phyloP scores from a whole-genome alignment of 164 flowering plant species.

The Magnolia kwangsiensis region DNA sequence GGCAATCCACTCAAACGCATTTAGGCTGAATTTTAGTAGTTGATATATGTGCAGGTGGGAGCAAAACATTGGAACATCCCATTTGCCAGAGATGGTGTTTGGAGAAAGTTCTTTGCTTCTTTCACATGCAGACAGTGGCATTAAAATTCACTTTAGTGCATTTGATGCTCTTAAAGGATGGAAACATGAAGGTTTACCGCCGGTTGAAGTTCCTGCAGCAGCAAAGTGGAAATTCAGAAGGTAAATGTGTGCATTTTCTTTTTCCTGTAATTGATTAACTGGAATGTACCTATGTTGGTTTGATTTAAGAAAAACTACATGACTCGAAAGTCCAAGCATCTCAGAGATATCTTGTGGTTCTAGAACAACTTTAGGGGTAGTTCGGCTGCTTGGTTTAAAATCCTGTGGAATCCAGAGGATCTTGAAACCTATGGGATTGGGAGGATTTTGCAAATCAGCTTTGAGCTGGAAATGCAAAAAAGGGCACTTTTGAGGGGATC shows the following conservation, averaged over 20 bases:
- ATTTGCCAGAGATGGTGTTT: slow-evolving; percentile 96
- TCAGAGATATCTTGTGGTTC: neutral
- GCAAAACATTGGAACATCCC: slow-evolving; percentile 63
- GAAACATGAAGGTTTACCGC: slow-evolving; percentile 85
- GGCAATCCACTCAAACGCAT: too few species aligned
- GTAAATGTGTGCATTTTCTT: slow-evolving; percentile 23
- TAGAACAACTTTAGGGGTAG: neutral
- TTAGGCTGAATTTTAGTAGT: neutral
- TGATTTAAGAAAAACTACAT: neutral
- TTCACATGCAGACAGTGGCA: slow-evolving; percentile 50
- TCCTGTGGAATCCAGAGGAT: too few species aligned
- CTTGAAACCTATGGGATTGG: too few species aligned
- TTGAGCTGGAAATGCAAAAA: too few species aligned
- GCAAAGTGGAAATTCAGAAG: slow-evolving; percentile 91
- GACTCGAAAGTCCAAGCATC: neutral
- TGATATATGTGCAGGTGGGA: slow-evolving; percentile 67
- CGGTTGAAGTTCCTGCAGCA: slow-evolving; percentile 97
- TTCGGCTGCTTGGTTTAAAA: neutral
- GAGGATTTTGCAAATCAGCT: neutral
- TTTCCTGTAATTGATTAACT: neutral
- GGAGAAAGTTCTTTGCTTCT: slow-evolving; percentile 75
- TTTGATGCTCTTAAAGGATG: slow-evolving; percentile 86
- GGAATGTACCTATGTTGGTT: neutral
- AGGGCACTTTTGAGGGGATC: neutral
- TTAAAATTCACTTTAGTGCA: slow-evolving; percentile 71